Base-by-base conservation (phyloP, 2,329 filamentous ascomycete genomes). In the Bipolaris sorokiniana region DNA sequence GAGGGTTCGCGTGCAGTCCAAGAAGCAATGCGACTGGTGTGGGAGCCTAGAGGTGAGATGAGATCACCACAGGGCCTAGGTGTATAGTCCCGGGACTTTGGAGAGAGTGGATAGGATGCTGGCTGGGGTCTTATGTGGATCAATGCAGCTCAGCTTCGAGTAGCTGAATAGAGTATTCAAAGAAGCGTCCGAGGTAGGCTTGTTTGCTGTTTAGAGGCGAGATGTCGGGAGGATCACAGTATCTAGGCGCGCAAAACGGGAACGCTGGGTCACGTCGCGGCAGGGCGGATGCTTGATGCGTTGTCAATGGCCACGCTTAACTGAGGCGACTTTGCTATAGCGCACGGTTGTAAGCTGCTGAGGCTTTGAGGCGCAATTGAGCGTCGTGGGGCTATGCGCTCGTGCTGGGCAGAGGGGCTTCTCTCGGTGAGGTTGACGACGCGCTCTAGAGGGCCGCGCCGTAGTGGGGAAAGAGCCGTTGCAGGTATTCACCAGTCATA, bases 271-370 rank as follows among this genome's bases (percentile, higher is more conserved):
- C 73, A 76, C 71, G 72, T 75, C 69, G 71, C 70, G 62, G 66
- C 65, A 71, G 65, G 66, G 61, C 65, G 64, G 72, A 72, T 73
- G 74, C 65, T 75, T 71, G 74, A 77, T 77, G 75, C 69, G 75
- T 73, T 77, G 75, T 76, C 75, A 77, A 76, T 77, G 74, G 74
- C 73, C 72, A 74, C 69, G 71, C 73, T 74, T 74, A 69, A 40
- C 49, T 71, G 72, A 74, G 73, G 72, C 68, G 72, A 67, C 59
- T 62, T 65, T 56, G 62, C 63, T 66, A 64, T 64, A 66, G 67
- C 59, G 71, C 71, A 73, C 68, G 66, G 67, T 58, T 61, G 67
- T 40, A 40, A 20, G 16, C 9, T 22, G 16, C 13, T 40, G 71
- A 69, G 71, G 71, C 72, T 70, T 67, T 69, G 52, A 38, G 56